Conservation (phyloP, 352 stramenopile genomes). For the Pythium insidiosum region DNA sequence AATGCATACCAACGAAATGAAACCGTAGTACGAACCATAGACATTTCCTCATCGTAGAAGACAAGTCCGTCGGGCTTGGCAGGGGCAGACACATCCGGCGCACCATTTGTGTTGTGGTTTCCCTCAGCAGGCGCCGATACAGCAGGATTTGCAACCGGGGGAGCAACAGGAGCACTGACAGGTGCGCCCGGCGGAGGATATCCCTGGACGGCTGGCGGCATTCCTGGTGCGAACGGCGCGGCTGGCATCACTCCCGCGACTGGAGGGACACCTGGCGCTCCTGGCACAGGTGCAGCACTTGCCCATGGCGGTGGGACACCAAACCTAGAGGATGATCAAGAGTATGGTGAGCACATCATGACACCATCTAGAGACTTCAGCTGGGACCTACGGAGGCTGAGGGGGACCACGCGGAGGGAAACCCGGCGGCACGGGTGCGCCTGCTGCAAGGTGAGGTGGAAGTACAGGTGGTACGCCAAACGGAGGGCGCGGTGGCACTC, state of each 20-base stretch:
- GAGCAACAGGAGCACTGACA: background rate
- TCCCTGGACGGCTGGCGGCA: slow-evolving; percentile 10
- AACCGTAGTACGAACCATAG: slow-evolving; percentile 17
- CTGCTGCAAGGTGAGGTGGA: slow-evolving; percentile 7
- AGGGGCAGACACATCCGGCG: background rate
- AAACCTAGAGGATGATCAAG: slow-evolving; percentile 9
- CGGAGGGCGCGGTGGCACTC: slow-evolving; percentile 16
- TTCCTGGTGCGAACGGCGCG: slow-evolving; percentile 17
- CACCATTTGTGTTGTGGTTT: slow-evolving; percentile 2
- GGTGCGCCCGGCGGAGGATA: slow-evolving; percentile 5
- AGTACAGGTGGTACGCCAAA: slow-evolving; percentile 9
- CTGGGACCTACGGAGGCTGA: slow-evolving; percentile 17
- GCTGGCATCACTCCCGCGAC: slow-evolving; percentile 22
- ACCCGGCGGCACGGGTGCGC: background rate
- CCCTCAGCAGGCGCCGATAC: background rate
- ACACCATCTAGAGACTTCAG: too few relatives aligned
- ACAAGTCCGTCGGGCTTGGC: slow-evolving; percentile 19
- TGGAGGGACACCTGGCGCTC: slow-evolving; percentile 6
- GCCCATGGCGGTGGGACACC: slow-evolving; percentile 16
- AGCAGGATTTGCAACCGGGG: background rate
- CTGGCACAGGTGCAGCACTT: background rate
- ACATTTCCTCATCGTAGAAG: slow-evolving; percentile 17
- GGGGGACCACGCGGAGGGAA: too few relatives aligned
- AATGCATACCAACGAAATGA: too few relatives aligned
- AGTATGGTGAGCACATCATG: too few relatives aligned